Percentiles rank a stretch among this genome's conserved stretches.
Conservation (phyloP, 2,329 filamentous ascomycete species). For the Pyricularia pennisetigena region DNA sequence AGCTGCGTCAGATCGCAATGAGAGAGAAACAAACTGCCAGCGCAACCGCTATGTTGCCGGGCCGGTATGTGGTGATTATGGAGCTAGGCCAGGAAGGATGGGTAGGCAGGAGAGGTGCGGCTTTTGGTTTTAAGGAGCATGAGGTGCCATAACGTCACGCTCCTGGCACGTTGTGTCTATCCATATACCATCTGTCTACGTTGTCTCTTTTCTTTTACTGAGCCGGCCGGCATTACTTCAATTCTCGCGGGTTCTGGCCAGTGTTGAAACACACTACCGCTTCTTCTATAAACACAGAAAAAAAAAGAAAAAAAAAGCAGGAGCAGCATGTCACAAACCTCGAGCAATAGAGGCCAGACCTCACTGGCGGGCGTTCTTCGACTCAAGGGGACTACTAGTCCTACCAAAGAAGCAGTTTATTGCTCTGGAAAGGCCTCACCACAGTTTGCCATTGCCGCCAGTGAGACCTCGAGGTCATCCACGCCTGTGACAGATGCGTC, state of each 20-base stretch:
- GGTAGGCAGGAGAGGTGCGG: not conserved
- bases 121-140: not conserved
- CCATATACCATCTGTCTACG: not conserved
- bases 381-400: not conserved
- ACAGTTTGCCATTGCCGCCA: conserved; percentile 2
- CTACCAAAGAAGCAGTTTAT: not conserved
- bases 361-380: conserved; percentile 1
- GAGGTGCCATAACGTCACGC: not conserved
- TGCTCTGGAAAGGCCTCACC: not conserved
- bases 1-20: conserved; percentile 5
- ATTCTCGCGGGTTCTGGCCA: not conserved
- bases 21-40: not conserved
- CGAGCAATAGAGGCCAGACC: not conserved
- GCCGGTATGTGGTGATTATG: not conserved
- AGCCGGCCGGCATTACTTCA: not conserved
- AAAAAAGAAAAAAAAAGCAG: not conserved
- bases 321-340: not conserved
- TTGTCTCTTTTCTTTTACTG: not conserved
- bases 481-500: conserved; percentile 11
- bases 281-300: not conserved
- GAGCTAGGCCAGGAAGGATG: not conserved
- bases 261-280: not conserved
- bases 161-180: not conserved
- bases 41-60: not conserved
- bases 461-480: conserved; percentile 11